phyloP scores from a whole-genome alignment of 805 yeast genomes.

The Candida mattraensis region DNA sequence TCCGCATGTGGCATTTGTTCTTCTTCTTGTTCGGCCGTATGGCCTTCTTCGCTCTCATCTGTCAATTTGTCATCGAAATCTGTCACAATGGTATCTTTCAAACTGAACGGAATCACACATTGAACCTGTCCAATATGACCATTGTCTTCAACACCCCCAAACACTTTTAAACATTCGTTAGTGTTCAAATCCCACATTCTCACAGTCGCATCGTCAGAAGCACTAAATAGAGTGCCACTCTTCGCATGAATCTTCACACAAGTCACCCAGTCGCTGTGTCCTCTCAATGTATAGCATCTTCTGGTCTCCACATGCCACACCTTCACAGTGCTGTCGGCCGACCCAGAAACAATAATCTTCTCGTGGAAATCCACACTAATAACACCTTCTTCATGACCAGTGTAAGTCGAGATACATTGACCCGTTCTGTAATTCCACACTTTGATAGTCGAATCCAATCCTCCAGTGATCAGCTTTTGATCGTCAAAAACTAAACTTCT shows the following conservation, averaged over 20 bases:
- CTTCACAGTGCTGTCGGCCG: conserved; percentile 88
- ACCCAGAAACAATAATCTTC: conserved; percentile 86
- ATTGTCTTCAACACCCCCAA: conserved; percentile 68
- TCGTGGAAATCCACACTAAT: conserved; percentile 77
- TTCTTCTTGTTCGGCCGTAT: conserved; percentile 26
- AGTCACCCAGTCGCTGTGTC: conserved; percentile 91
- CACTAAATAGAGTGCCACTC: conserved; percentile 77
- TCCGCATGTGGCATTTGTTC: conserved; percentile 29
- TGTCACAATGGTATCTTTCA: conserved; percentile 54
- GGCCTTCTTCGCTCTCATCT: conserved; percentile 26
- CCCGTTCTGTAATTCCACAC: conserved; percentile 98
- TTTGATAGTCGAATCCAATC: conserved; percentile 85
- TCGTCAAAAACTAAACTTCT: conserved; percentile 82
- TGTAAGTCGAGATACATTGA: conserved; percentile 87
- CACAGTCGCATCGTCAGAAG: conserved; percentile 89
- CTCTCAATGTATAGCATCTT: conserved; percentile 88
- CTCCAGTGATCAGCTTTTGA: conserved; percentile 87
- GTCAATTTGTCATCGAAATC: conserved; percentile 27
- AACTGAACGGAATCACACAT: conserved; percentile 80
- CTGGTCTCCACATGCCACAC: conserved; percentile 96
- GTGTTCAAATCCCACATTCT: conserved; percentile 92
- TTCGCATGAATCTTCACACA: conserved; percentile 82
- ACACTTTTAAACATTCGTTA: conserved; percentile 74
- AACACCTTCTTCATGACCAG: conserved; percentile 89
- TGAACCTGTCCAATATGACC: conserved; percentile 97